Base-by-base conservation (phyloP, 2,329 filamentous ascomycete genomes). In the Talaromyces sp. region DNA sequence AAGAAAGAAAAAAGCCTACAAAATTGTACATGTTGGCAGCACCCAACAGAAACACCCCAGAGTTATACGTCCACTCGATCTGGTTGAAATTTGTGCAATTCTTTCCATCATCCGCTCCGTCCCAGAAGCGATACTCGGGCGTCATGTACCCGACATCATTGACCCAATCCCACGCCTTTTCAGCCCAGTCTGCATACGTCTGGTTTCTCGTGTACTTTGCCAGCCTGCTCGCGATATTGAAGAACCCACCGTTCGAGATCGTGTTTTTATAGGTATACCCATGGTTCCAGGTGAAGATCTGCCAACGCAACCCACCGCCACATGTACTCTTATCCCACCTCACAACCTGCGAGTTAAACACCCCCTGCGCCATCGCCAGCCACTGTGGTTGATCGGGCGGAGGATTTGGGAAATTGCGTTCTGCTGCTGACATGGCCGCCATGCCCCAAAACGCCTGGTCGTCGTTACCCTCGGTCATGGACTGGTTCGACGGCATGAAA, bases 221-320 rank as follows among this genome's bases (percentile, higher is more conserved):
- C 15, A 93, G 81, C 19, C 91, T 87, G 0, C 91, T 90, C 4
- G 88, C 87, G 13, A 96, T 81, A 69, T 93, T 88, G 74, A 96
- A 93, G 71, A 95, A 86, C n/a, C 87, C 88, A 49, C 90, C 91
- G 73, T 95, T 95, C 64, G 87, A 88, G 67, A 93, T 85, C 17
- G 87, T 83, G 77, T 93, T 93, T 76, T 93, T 95, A 83, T 96
- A 95, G 69, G 86, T 82, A 72, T 92, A 88, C 15, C 91, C 92
- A 64, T 86, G 86, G 71, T 96, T 93, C 68, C 84, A 85, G 1
- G 83, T 77, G 72, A 88, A 93, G 66, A 96, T 92, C 78, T 96
- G 91, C 90, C 90, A 93, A 61, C 85, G 81, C 54, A 95, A 77
- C 4, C 91, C 92, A 63, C 91, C 91, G 28, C 80, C 81, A 69